Evolutionary conservation across 2,329 filamentous ascomycete species (phyloP).

Genomic region (Xylaria sp.): DNA sequence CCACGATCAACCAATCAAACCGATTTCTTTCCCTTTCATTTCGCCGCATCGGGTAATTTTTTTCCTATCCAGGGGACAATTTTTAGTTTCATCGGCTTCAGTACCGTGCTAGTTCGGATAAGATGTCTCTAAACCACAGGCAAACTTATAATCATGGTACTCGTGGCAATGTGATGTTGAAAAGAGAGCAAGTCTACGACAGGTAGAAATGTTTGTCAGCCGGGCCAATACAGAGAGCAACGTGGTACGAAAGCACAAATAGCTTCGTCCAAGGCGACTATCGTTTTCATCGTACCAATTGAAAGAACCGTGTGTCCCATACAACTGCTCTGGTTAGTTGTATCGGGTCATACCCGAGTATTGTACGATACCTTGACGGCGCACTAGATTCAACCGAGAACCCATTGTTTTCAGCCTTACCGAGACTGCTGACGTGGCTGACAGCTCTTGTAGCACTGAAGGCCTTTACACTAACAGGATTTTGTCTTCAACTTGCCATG

Average conservation of each 20-base stretch:
- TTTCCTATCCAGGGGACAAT: background rate
- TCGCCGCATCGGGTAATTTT: constrained; percentile 31
- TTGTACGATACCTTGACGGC: constrained; percentile 5
- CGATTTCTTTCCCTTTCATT: background rate
- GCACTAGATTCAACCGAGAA: constrained; percentile 1
- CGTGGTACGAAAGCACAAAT: background rate
- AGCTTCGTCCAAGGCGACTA: background rate
- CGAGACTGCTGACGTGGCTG: constrained; percentile 12
- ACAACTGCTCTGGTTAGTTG: background rate
- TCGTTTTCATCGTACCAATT: background rate
- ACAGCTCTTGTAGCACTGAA: background rate
- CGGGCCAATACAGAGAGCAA: background rate
- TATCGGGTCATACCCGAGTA: constrained; percentile 22
- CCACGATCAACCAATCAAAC: constrained; percentile 24
- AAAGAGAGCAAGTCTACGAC: background rate
- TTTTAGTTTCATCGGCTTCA: background rate
- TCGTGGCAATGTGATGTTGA: constrained; percentile 3
- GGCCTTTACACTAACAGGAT: background rate
- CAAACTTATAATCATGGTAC: constrained; percentile 1
- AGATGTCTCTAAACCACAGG: constrained; percentile 13
- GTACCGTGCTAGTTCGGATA: background rate
- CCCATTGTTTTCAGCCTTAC: constrained; percentile 27
- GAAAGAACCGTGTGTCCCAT: constrained; percentile 13
- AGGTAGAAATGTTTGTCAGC: background rate
- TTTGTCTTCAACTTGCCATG: background rate